phyloP scores from a whole-genome alignment of 805 yeast genomes.

The Pichia membranifaciens region DNA sequence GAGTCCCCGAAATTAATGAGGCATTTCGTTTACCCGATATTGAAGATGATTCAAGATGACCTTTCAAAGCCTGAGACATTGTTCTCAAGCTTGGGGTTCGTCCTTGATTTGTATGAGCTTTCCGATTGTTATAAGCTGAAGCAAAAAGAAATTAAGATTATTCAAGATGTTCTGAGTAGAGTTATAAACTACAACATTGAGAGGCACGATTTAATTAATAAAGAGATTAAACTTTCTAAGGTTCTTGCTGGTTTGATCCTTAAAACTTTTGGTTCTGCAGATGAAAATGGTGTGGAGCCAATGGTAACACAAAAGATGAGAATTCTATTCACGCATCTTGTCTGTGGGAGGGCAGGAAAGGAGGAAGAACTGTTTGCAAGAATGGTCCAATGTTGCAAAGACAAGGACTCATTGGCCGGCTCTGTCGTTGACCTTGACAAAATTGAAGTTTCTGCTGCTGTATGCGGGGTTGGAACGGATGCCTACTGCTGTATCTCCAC shows the following conservation, averaged over 20 bases:
- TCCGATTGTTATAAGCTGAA: constrained; percentile 34
- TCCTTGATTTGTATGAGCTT: constrained; percentile 57
- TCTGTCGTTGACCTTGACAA: no score
- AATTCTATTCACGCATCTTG: no score
- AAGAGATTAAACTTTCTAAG: neutral
- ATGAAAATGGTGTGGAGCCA: no score
- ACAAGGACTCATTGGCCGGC: no score
- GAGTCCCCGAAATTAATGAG: constrained; percentile 72
- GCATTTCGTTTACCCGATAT: constrained; percentile 58
- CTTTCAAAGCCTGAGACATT: constrained; percentile 64
- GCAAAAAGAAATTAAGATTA: neutral
- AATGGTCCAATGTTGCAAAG: no score
- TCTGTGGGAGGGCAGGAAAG: no score
- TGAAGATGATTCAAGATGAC: constrained; percentile 69
- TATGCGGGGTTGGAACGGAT: no score
- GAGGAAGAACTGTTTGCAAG: no score
- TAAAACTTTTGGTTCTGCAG: no score
- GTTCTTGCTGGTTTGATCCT: neutral
- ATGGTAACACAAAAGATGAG: no score
- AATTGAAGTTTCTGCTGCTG: no score
- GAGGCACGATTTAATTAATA: neutral
- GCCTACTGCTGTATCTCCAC: no score
- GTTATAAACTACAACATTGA: neutral
- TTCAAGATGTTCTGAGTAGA: neutral
- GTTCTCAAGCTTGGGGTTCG: constrained; percentile 70